Conservation (phyloP, 306 rosid species). For the Nissolia schottii region DNA sequence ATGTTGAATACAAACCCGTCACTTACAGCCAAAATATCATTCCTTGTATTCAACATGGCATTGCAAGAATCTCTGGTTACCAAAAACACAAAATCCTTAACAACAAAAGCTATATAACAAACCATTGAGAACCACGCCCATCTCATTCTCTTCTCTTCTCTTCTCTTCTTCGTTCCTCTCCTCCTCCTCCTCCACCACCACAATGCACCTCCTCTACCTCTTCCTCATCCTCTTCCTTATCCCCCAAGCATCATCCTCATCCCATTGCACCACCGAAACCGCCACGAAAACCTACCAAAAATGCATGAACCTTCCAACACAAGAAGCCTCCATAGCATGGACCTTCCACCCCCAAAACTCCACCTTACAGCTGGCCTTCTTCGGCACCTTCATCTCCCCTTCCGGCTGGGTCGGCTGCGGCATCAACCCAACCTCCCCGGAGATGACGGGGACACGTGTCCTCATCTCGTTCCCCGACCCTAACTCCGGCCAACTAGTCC, state of each 20-base stretch:
- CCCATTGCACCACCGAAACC: slow-evolving; percentile 67
- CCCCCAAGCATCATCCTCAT: slow-evolving; percentile 38
- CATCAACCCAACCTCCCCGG: slow-evolving; percentile 67
- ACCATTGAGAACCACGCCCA: slow-evolving; percentile 7
- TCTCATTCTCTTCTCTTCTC: not conserved
- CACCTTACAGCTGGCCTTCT: slow-evolving; percentile 77
- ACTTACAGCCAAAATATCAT: too few species aligned
- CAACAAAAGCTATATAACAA: slow-evolving; percentile 42
- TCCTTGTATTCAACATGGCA: too few species aligned
- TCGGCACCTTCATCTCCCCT: slow-evolving; percentile 88
- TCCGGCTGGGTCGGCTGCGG: slow-evolving; percentile 99
- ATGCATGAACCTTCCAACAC: slow-evolving; percentile 86
- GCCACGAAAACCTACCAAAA: slow-evolving; percentile 55
- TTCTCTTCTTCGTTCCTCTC: not conserved
- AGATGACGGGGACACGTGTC: slow-evolving; percentile 84
- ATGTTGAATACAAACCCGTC: too few species aligned
- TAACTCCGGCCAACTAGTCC: slow-evolving; percentile 66
- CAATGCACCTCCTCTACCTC: slow-evolving; percentile 36
- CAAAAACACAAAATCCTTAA: slow-evolving; percentile 25
- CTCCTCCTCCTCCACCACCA: slow-evolving; percentile 1
- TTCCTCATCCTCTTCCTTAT: slow-evolving; percentile 29
- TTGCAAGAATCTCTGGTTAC: too few species aligned
- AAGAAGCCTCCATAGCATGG: slow-evolving; percentile 96
- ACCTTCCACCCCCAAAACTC: slow-evolving; percentile 70
- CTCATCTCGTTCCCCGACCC: slow-evolving; percentile 83